phyloP scores from a whole-genome alignment of 306 rosid genomes.

The Vicia sativa region DNA sequence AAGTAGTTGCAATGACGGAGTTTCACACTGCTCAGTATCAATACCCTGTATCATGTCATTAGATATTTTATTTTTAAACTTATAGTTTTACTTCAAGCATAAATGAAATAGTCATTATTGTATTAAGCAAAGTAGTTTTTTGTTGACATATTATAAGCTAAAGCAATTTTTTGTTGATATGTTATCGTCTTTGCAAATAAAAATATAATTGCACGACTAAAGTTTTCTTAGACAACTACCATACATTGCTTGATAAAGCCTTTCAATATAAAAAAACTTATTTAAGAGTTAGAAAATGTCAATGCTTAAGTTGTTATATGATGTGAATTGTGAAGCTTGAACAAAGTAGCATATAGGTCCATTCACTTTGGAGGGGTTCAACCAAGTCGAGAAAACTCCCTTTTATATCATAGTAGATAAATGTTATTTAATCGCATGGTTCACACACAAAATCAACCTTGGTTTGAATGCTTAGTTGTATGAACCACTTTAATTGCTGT shows the following conservation, averaged over 20 bases:
- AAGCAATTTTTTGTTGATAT: no score
- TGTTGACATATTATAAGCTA: slow-evolving; percentile 32
- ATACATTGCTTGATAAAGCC: slow-evolving; percentile 22
- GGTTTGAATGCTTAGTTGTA: no score
- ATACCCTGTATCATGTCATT: slow-evolving; percentile 37
- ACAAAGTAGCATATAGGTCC: slow-evolving; percentile 11
- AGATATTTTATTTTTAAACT: slow-evolving; percentile 44
- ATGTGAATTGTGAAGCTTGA: neutral
- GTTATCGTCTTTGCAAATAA: no score
- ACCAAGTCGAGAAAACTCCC: no score
- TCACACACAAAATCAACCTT: no score
- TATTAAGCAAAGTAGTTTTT: slow-evolving; percentile 31
- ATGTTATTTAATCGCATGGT: no score
- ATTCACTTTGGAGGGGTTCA: no score
- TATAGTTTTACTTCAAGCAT: slow-evolving; percentile 25
- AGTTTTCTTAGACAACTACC: slow-evolving; percentile 29
- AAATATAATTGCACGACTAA: no score
- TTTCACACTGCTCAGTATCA: slow-evolving; percentile 40
- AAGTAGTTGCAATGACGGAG: slow-evolving; percentile 38
- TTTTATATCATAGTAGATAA: no score
- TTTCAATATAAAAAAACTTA: slow-evolving; percentile 26
- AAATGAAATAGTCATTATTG: slow-evolving; percentile 5
- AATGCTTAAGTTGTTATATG: slow-evolving; percentile 17
- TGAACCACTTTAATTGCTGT: no score
- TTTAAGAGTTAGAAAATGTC: slow-evolving; percentile 11